A percentile compares a stretch with the other conserved stretches of the same genome.
Evolutionary conservation across 1,284 basidiomycete species (phyloP).

Genomic region (Erythrobasidium hasegawianum): DNA sequence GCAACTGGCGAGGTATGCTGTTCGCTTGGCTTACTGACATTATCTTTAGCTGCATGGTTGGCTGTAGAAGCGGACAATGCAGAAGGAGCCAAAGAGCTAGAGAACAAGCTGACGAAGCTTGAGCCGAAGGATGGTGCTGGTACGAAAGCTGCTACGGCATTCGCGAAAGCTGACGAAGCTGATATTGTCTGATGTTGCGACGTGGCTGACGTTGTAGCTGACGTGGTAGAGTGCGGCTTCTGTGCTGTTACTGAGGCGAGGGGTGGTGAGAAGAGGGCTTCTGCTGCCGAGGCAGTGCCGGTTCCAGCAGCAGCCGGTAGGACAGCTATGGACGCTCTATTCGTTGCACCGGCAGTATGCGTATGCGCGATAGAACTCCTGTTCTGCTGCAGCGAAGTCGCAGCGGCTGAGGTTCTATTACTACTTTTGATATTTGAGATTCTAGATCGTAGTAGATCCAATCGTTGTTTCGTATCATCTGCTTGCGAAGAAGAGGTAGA

Average conservation of each 20-base stretch:
- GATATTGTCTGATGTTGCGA: neutral
- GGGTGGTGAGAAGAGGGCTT: neutral
- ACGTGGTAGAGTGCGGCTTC: neutral
- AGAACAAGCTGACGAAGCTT: constrained; percentile 25
- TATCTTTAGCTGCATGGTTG: neutral
- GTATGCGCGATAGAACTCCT: constrained; percentile 6
- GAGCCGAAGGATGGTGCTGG: constrained; percentile 24
- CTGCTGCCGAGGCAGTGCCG: neutral
- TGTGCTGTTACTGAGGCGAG: neutral
- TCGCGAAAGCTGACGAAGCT: constrained; percentile 15
- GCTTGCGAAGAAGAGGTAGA: too few relatives aligned
- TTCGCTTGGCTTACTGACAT: neutral
- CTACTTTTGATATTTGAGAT: constrained; percentile 31
- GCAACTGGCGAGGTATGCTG: neutral
- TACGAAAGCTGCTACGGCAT: constrained; percentile 24
- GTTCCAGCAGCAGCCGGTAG: neutral
- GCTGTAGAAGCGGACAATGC: neutral
- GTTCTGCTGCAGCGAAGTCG: neutral
- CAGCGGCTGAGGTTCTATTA: neutral
- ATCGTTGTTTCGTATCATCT: neutral
- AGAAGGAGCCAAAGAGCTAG: constrained; percentile 3
- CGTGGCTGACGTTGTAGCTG: neutral
- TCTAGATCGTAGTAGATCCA: constrained; percentile 25
- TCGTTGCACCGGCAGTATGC: neutral
- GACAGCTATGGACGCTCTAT: neutral